Base-by-base conservation (phyloP, 371 early-diverging fungal genomes). In the Mucor racemosus region DNA sequence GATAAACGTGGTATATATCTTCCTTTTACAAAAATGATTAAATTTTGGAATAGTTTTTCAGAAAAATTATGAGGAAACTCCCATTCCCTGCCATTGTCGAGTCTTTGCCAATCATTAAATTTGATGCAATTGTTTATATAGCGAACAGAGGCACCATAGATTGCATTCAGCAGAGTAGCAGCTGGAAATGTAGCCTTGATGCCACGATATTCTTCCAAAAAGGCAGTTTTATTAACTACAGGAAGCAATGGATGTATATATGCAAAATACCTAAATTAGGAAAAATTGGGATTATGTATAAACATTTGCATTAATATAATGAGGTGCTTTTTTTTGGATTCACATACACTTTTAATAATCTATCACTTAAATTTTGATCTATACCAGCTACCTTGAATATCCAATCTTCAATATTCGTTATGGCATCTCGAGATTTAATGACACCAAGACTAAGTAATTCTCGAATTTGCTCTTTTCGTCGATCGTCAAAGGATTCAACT, bases 151-250 rank as follows among this genome's bases (percentile, higher is more conserved):
- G 72, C 62, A 39, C 72, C 66, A 53, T 72, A 75, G 26, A 75
- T 64, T 5, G 72, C 68, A 8, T 60, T 46, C 9, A 75, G 21
- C 31, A 75, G 19, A 17, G 62, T 36, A 15, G 62, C 58, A 1
- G 54, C 50, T 7, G 72, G 71, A 42, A 58, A 66, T 7, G 58
- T 38, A 21, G 58, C 17, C 6, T 50, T 41, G 36, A 70, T 50
- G 0, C 72, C 72, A 14, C 75, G 68, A 33, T 74, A 74, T 14
- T 74, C 72, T 56, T 62, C 41, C 11, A 74, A n/a, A 46, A 74
- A 74, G 13, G 44, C 44, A 1, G 35, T 54, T 17, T 74, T 74
- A 41, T 74, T 74, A 21, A 74, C 39, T 1, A 74, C 68, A 3
- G 75, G 75, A 8, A 68, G 26, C 11, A 62, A 19, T 7, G 67